Conservation (phyloP, 2,329 filamentous ascomycete genomes). For the Alternaria solani region DNA sequence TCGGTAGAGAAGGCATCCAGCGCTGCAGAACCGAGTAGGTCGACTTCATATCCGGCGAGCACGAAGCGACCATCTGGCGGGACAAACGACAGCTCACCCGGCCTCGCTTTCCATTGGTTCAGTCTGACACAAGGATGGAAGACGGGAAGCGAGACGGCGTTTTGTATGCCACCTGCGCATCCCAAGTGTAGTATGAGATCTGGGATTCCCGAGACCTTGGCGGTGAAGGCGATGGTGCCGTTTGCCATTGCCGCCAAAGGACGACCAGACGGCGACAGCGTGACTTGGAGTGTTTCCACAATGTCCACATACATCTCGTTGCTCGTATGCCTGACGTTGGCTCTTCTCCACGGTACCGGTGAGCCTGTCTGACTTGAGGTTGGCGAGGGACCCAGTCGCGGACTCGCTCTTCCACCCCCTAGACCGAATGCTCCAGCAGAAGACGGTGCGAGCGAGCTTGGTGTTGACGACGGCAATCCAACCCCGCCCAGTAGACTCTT, state of each 20-base stretch:
- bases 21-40: conserved; percentile 77
- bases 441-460: conserved; percentile 40
- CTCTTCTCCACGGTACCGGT: conserved; percentile 84
- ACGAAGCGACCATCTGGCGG: conserved; percentile 95
- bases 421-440: conserved; percentile 10
- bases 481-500: conserved; percentile 89
- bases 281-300: conserved; percentile 87
- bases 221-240: conserved; percentile 92
- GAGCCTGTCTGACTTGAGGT: conserved; percentile 48
- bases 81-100: conserved; percentile 93
- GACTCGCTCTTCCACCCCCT: conserved; percentile 30
- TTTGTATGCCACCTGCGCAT: conserved; percentile 73
- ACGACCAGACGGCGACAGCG: conserved; percentile 86
- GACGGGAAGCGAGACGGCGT: conserved; percentile 84
- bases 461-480: conserved; percentile 69
- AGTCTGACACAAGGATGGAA: conserved; percentile 96
- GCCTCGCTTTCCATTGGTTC: conserved; percentile 85
- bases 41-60: conserved; percentile 91
- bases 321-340: conserved; percentile 92
- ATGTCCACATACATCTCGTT: conserved; percentile 98
- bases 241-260: conserved; percentile 87
- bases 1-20: conserved; percentile 43
- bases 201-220: conserved; percentile 92
- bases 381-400: conserved; percentile 32
- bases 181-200: conserved; percentile 85